phyloP scores from a whole-genome alignment of 176 grass and related monocot species.

The Elymus sibiricus region DNA sequence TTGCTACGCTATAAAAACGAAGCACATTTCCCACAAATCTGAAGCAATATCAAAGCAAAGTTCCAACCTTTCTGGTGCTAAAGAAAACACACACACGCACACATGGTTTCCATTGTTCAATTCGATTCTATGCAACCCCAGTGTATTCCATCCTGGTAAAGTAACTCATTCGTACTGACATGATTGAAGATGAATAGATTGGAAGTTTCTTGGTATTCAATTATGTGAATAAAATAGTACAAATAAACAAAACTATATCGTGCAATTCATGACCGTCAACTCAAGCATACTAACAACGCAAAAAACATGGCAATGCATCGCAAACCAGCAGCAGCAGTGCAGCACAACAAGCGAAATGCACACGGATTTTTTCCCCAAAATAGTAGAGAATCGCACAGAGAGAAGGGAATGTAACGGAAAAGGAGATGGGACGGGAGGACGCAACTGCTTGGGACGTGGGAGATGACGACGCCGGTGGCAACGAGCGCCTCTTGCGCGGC shows the following conservation, averaged over 20 bases:
- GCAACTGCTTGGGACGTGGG: slow-evolving; percentile 67
- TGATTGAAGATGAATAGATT: too few species aligned
- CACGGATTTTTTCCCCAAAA: not conserved
- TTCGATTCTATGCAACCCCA: not conserved
- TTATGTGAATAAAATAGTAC: not conserved
- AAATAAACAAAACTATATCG: not conserved
- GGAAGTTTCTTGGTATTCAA: not conserved
- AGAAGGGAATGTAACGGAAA: not conserved
- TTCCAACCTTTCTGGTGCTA: not conserved
- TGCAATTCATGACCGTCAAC: not conserved
- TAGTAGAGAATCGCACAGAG: not conserved
- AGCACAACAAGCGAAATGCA: not conserved
- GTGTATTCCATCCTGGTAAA: not conserved
- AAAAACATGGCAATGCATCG: not conserved
- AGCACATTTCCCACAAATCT: not conserved
- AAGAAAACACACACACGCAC: not conserved
- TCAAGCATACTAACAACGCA: not conserved
- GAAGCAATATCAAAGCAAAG: not conserved
- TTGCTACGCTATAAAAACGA: not conserved
- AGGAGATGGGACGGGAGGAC: slow-evolving; percentile 4
- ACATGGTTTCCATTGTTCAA: not conserved
- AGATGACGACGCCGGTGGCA: slow-evolving; percentile 76
- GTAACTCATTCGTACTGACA: not conserved
- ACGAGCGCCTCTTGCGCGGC: slow-evolving; percentile 60
- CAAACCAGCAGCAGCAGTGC: not conserved